Evolutionary conservation across 2,329 filamentous ascomycete genomes (phyloP), one percentile per base, ranked within the genome.

Genomic region (Fusarium humuli): DNA sequence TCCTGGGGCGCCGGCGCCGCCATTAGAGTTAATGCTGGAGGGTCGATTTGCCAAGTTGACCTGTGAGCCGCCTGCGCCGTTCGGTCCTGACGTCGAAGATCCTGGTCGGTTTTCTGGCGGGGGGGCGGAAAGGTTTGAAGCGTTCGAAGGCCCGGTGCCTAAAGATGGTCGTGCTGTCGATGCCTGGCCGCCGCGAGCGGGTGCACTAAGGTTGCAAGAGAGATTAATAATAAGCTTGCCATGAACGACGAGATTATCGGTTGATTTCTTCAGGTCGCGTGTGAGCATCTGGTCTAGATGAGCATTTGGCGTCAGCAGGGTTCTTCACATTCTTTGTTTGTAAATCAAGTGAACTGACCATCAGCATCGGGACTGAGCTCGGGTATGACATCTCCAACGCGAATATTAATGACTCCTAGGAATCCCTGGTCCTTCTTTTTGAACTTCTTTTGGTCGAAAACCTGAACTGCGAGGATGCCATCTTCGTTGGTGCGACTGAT

Each of bases 341-440:
- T 52, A 54, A 41, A 27, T 58, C n/a, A 41, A 55, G 60, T 52
- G 60, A 63, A 84, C 87, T 78, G 86, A 98, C 96, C 95, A 84
- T 98, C 96, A 70, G 94, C 92, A 61, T 94, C 94, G 62, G 93
- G 89, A 69, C 93, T 91, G 71, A 99, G 85, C 79, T 98, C 95
- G 29, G 79, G 78, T 74, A 99, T 94, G 41, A 96, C 92, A 85
- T 97, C 94, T 75, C 96, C 96, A 73, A 99, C 92, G 63, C 94
- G 91, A 75, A 99, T 92, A 80, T 99, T 99, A 78, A 99, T 98
- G 57, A 99, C 96, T 61, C 96, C 96, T 9, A 99, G 86, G 79
- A 99, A 99, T 11, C 96, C 96, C 80, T 99, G 96, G 76, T 99
- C 96, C 94, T 98, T 99, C 89, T 99, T 99, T 87, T 99, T 99